Conservation (phyloP, 192 early-diverging fungal genomes). For the Backusella australiensis region DNA sequence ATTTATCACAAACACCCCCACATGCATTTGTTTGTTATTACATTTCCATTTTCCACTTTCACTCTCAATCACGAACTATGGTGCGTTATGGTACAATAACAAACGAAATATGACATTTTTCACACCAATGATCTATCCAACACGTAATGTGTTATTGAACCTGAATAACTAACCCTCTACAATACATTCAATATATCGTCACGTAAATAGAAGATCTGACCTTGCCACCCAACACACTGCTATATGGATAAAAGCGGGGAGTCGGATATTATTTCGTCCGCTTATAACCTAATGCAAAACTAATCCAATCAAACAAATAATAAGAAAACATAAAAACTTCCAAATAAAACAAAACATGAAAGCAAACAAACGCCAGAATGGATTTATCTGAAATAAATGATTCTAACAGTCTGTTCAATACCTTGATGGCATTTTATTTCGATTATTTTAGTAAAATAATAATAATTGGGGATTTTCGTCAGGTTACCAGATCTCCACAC, state of each 20-base stretch:
- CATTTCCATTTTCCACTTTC: background rate
- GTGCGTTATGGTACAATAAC: background rate
- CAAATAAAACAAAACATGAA: background rate
- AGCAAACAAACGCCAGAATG: background rate
- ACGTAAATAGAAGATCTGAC: background rate
- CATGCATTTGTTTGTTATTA: background rate
- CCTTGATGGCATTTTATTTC: background rate
- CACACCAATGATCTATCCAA: background rate
- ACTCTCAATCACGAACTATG: constrained; percentile 1
- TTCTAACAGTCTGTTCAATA: background rate
- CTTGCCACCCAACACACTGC: background rate
- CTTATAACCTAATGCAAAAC: background rate
- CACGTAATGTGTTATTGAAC: background rate
- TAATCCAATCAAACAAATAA: background rate
- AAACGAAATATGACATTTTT: background rate
- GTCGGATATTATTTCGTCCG: background rate
- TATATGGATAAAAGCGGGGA: background rate
- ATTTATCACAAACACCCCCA: background rate
- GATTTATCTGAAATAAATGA: background rate
- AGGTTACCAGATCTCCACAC: background rate
- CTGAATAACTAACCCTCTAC: background rate
- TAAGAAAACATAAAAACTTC: background rate
- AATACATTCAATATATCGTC: background rate
- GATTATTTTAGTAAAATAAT: background rate
- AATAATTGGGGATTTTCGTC: background rate